Percentiles rank a stretch among this genome's conserved stretches.
These are phyloP conservation scores for Nigrograna mackinnonii DNA, from an alignment of 2,329 filamentous ascomycete genomes.

Conservation along the genomic window DNA sequence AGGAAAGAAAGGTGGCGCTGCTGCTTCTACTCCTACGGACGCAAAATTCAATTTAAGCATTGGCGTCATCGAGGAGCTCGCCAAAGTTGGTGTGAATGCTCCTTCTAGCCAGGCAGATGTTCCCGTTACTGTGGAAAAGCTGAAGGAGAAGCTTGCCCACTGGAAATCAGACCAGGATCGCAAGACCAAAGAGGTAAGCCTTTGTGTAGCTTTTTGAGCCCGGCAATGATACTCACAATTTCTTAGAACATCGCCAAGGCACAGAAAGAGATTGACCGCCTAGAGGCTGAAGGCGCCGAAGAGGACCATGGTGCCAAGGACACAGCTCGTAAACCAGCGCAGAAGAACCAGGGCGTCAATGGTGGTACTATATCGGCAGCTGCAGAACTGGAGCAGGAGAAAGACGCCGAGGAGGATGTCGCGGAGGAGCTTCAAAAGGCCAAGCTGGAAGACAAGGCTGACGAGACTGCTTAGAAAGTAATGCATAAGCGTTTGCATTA, in stretches of 20 bases:
- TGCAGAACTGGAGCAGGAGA: conserved; percentile 59
- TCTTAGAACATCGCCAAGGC: conserved; percentile 92
- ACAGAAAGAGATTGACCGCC: conserved; percentile 88
- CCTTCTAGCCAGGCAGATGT: conserved; percentile 87
- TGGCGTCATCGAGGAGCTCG: conserved; percentile 88
- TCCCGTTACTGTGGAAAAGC: conserved; percentile 78
- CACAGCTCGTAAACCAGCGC: conserved; percentile 56
- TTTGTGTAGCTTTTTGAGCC: not conserved
- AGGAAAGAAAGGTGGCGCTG: conserved; percentile 74
- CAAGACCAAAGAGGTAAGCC: conserved; percentile 85
- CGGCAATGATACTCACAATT: conserved; percentile 14
- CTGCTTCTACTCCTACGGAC: conserved; percentile 48
- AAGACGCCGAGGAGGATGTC: conserved; percentile 62
- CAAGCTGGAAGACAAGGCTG: conserved; percentile 57
- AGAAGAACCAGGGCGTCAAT: conserved; percentile 57
- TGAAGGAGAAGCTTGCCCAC: conserved; percentile 85
- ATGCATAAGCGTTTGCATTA: conserved; percentile 8
- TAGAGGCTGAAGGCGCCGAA: conserved; percentile 72
- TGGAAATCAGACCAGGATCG: conserved; percentile 91
- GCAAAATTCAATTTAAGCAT: conserved; percentile 83
- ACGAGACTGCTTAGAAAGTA: conserved; percentile 28
- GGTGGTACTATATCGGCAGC: conserved; percentile 54
- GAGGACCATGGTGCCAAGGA: conserved; percentile 58
- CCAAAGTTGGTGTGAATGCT: conserved; percentile 81
- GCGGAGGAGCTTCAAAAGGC: conserved; percentile 64